These are phyloP conservation scores for Gremmenia infestans DNA, from an alignment of 2,329 filamentous ascomycete species.

Conservation along the genomic window DNA sequence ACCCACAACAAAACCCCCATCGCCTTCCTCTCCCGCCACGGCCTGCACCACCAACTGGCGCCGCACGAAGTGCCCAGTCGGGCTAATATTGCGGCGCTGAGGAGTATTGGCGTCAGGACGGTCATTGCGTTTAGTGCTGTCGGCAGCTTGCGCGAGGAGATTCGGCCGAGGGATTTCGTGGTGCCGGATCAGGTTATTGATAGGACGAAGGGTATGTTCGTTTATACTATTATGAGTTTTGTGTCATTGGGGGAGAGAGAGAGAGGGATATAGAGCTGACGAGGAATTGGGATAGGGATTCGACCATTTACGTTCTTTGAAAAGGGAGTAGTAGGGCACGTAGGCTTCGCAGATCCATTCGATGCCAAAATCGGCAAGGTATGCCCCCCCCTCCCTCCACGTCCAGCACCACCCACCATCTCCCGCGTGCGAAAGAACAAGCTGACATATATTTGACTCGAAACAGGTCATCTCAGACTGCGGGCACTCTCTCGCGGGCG, in stretches of 20 bases:
- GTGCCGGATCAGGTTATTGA: slow-evolving; percentile 96
- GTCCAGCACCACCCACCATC: no score
- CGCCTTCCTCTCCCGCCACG: slow-evolving; percentile 93
- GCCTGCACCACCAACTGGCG: slow-evolving; percentile 78
- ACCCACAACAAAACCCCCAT: slow-evolving; percentile 78
- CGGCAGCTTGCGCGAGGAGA: slow-evolving; percentile 84
- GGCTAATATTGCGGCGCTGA: slow-evolving; percentile 97
- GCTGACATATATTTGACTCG: not conserved
- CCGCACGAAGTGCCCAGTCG: slow-evolving; percentile 93
- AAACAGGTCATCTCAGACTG: slow-evolving; percentile 67
- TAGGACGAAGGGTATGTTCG: slow-evolving; percentile 68
- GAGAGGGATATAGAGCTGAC: not conserved
- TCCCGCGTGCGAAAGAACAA: not conserved
- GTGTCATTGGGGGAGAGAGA: not conserved
- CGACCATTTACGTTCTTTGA: slow-evolving; percentile 96
- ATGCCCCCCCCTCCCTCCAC: not conserved
- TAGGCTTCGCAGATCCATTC: slow-evolving; percentile 94
- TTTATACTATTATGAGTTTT: not conserved
- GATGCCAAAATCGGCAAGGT: slow-evolving; percentile 66
- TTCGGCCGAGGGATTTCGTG: slow-evolving; percentile 94
- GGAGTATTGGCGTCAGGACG: slow-evolving; percentile 80
- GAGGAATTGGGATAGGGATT: slow-evolving; percentile 43
- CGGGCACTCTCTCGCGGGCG: slow-evolving; percentile 70
- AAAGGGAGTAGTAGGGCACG: slow-evolving; percentile 84
- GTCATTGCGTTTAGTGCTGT: slow-evolving; percentile 95